These are phyloP conservation scores for Raffaelea albimanens DNA, from an alignment of 2,329 filamentous ascomycete species.

Conservation along the genomic window DNA sequence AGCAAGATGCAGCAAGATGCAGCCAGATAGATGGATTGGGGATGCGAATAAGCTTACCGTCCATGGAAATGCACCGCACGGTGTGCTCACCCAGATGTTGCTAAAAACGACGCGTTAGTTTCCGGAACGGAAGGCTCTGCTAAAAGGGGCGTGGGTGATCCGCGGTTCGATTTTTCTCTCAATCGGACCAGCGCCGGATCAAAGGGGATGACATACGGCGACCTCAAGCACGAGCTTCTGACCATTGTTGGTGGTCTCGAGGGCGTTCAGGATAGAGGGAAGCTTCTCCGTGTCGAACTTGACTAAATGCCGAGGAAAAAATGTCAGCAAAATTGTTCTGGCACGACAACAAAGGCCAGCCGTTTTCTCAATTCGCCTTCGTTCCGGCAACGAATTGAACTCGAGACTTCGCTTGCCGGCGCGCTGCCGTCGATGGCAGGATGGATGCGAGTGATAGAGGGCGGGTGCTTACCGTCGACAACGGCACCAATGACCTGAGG, in stretches of 20 bases:
- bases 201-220: constrained; percentile 52
- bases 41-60: constrained; percentile 61
- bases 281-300: constrained; percentile 95
- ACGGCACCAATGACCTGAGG: constrained; percentile 94
- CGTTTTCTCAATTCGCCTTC: no score
- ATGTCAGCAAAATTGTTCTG: constrained; percentile 15
- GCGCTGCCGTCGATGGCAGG: background rate
- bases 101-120: constrained; percentile 39
- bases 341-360: no score
- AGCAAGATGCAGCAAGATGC: no score
- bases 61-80: constrained; percentile 99
- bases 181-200: constrained; percentile 6
- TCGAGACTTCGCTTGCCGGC: no score
- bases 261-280: constrained; percentile 93
- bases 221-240: constrained; percentile 96
- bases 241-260: constrained; percentile 83
- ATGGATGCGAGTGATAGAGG: no score
- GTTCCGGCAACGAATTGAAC: no score
- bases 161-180: background rate
- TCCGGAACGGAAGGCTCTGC: no score
- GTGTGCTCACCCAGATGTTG: constrained; percentile 99
- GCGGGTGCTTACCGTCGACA: constrained; percentile 70
- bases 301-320: constrained; percentile 49
- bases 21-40: no score
- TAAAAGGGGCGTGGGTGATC: no score